Evolutionary conservation across 768 basidiomycete genomes (phyloP), one percentile per base, ranked within the genome.

Genomic region (Pholiota conissans): DNA sequence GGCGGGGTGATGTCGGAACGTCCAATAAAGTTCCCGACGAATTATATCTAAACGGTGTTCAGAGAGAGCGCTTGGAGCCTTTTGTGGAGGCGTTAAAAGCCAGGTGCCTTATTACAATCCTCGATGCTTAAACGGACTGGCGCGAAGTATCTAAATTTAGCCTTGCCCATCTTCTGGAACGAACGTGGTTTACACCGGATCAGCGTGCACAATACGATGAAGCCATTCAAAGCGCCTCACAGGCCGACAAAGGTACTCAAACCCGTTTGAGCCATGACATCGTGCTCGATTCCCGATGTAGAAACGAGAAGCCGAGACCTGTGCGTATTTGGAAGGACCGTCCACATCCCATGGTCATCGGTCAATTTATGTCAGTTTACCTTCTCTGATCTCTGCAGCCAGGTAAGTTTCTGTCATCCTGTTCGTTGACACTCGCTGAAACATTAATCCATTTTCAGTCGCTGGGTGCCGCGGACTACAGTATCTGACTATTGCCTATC

Each of bases 401-500:
- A 78, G 73, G 61, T 59, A 49, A 34, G 53, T 27, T 29, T 18
- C 14, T 34, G 8, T 32, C 18, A n/a, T 6, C 27, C 22, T 24
- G 24, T 3, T 13, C 47, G 34, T 7, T 9, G 18, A 32, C 20
- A 26, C 49, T 42, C 9, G 28, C 48, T 46, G 39, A 22, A 37
- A 20, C 30, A 32, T 32, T 49, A 18, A 1, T 5, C 24, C 42
- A 24, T 4, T 45, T 42, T 27, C 32, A 65, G 64, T 75, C 80
- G 0, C 71, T 85, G 2, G 84, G 83, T 0, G 74, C 82, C 4
- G 84, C 84, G 2, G 83, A 86, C 67, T 85, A 84, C 67, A n/a
- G n/a, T n/a, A n/a, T n/a, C 71, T 86, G 50, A 78, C 83, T 5
- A 65, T 86, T 9, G 79, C 83, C 0, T 76, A 77, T 0, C 73